Percentiles rank a stretch among this genome's conserved stretches.
Evolutionary conservation across 176 grass and related monocot genomes (phyloP).

Genomic region (Metroxylon sagu): DNA sequence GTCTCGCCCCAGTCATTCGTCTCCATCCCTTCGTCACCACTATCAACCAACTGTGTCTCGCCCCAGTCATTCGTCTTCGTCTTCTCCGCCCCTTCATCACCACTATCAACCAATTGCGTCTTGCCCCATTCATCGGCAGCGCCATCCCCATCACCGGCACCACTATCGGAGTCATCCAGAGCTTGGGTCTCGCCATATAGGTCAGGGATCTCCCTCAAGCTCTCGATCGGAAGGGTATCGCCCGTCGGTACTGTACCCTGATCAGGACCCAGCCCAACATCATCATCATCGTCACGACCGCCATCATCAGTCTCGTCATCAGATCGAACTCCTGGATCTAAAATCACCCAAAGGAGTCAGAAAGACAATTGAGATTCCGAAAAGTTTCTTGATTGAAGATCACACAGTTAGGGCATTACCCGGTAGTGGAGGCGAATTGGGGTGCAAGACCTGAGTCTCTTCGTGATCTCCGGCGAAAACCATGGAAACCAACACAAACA

Average conservation of each 20-base stretch:
- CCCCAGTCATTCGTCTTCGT: neutral
- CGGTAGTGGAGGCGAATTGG: neutral
- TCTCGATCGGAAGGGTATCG: neutral
- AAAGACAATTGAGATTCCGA: neutral
- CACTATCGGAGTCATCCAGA: slow-evolving; percentile 6
- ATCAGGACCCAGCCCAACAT: neutral
- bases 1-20: neutral
- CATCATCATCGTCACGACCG: neutral
- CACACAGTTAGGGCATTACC: neutral
- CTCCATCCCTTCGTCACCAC: slow-evolving; percentile 24
- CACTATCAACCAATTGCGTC: slow-evolving; percentile 12
- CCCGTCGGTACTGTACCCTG: neutral
- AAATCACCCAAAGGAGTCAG: neutral
- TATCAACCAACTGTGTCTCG: slow-evolving; percentile 33
- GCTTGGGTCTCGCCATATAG: slow-evolving; percentile 14
- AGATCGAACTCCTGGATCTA: no score
- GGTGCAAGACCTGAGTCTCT: slow-evolving; percentile 8
- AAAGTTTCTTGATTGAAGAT: neutral
- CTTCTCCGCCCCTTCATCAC: slow-evolving; percentile 4
- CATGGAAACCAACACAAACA: neutral
- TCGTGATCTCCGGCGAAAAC: neutral
- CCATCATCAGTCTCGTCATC: no score
- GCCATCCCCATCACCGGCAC: neutral
- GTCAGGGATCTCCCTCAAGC: neutral
- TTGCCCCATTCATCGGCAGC: neutral